phyloP scores from a whole-genome alignment of 1,284 basidiomycete genomes.

The Violaceomyces palustris region DNA sequence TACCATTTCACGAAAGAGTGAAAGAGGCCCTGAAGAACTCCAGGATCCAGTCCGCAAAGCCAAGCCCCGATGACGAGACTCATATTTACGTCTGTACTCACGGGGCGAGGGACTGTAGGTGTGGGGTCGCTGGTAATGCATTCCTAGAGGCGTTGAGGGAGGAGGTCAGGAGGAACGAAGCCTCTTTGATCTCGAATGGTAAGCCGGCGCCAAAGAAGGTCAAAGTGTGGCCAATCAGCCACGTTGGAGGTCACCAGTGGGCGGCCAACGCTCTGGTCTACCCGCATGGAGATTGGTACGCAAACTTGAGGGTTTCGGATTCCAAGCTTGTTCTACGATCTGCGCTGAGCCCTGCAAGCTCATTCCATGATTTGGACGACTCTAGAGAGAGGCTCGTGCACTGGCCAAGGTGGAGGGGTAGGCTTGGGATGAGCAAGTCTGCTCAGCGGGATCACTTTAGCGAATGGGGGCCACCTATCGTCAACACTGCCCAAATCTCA shows the following conservation, averaged over 20 bases:
- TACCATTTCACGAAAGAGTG: slow-evolving; percentile 11
- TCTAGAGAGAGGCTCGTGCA: slow-evolving; percentile 38
- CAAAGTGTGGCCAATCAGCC: slow-evolving; percentile 34
- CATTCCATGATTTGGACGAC: slow-evolving; percentile 43
- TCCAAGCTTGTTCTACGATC: slow-evolving; percentile 38
- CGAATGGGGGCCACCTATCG: slow-evolving; percentile 40
- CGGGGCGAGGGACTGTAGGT: slow-evolving; percentile 52
- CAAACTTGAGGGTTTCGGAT: slow-evolving; percentile 34
- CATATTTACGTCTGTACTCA: slow-evolving; percentile 54
- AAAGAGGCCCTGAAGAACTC: slow-evolving; percentile 16
- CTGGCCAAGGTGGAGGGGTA: slow-evolving; percentile 52
- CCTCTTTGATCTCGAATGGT: slow-evolving; percentile 17
- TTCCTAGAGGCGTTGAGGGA: slow-evolving; percentile 38
- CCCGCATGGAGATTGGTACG: slow-evolving; percentile 48
- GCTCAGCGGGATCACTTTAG: slow-evolving; percentile 37
- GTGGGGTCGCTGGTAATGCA: slow-evolving; percentile 50
- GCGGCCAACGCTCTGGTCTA: slow-evolving; percentile 53
- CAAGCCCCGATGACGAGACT: slow-evolving; percentile 15
- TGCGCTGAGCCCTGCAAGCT: slow-evolving; percentile 43
- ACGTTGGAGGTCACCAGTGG: slow-evolving; percentile 48
- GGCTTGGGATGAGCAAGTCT: slow-evolving; percentile 41
- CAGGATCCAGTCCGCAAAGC: slow-evolving; percentile 11
- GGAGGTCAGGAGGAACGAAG: slow-evolving; percentile 31
- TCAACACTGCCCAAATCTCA: slow-evolving; percentile 31
- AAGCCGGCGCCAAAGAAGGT: slow-evolving; percentile 18